Base-by-base conservation (phyloP, 768 basidiomycete species). In the Kwoniella dejecticola region DNA sequence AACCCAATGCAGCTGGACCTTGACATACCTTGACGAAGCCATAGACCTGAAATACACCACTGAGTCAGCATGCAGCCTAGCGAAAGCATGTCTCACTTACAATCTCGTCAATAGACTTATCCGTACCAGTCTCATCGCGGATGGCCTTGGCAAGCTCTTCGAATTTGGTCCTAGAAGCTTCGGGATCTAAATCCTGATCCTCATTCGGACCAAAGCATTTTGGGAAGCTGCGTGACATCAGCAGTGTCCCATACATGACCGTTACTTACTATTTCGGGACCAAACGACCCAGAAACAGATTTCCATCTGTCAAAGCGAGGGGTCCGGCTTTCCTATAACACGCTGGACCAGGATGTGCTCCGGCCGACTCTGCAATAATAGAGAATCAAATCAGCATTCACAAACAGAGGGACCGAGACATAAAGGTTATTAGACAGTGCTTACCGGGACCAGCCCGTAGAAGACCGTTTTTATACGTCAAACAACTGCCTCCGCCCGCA, bases 181-280 rank as follows among this genome's bases (percentile, higher is more conserved):
- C 84, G 4, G 83, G 80, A 72, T 96, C 91, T 23, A 96, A 79
- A 2, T 88, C 84, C 70, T 96, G 90, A 70, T 89, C 86, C 79
- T 93, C 94, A 1, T 85, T 85, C 71, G 88, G 87, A 23, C 94
- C 93, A 69, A 96, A 97, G 59, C 95, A 96, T 79, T 91, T 92
- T 1, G 93, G 93, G 53, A 62, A 62, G 60, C 67, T 68, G 52
- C 10, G 15, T 7, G 11, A 19, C 8, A 38, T 45, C 48, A 59
- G 23, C 19, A 1, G 26, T 10, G 6, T 13, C 5, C 12, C 15
- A 15, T 11, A 31, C 3, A 7, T n/a, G n/a, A 8, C 38, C 50
- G 44, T 13, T 52, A 55, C 60, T 41, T 24, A 74, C 52, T 88
- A 91, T 59, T 89, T 88, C 0, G 92, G 90, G 6, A 96, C 82